Conservation (phyloP, 2,329 filamentous ascomycete species). For the Cordyceps pruinosa region DNA sequence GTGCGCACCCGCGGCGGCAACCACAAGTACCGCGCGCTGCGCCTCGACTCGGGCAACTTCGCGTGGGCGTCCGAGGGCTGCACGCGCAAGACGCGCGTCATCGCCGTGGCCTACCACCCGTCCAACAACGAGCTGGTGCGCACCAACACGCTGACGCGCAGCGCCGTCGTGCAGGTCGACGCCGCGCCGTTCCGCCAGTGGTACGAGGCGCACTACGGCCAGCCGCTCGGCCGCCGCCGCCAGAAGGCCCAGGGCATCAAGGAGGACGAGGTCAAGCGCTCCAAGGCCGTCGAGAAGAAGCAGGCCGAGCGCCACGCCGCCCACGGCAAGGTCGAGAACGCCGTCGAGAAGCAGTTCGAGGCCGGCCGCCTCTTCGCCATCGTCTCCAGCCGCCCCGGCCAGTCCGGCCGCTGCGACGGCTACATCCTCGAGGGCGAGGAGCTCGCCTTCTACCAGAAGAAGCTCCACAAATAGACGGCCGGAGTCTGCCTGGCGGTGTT, state of each 20-base stretch:
- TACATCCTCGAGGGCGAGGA: conserved; percentile 99
- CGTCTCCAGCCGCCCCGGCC: conserved; percentile 85
- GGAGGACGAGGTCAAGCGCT: conserved; percentile 78
- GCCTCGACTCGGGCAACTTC: conserved; percentile 98
- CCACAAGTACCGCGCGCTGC: conserved; percentile 98
- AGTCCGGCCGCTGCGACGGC: conserved; percentile 93
- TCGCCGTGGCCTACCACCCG: conserved; percentile 96
- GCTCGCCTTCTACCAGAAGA: conserved; percentile 99
- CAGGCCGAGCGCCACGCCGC: conserved; percentile 78
- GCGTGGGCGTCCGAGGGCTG: conserved; percentile 97
- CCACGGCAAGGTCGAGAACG: conserved; percentile 83
- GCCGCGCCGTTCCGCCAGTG: conserved; percentile 98
- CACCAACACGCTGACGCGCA: conserved; percentile 99
- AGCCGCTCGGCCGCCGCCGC: conserved; percentile 79
- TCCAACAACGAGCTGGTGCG: conserved; percentile 99
- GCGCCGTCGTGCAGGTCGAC: conserved; percentile 97
- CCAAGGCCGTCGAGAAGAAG: conserved; percentile 94
- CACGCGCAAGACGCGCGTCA: conserved; percentile 98
- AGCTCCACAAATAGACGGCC: conserved; percentile 83
- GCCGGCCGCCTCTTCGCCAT: conserved; percentile 95
- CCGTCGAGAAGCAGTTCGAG: conserved; percentile 98
- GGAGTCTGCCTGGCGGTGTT: conserved; percentile 9
- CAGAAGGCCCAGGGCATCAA: conserved; percentile 66
- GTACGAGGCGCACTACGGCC: conserved; percentile 99
- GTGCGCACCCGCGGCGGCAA: conserved; percentile 97